Conservation (phyloP, 2,329 filamentous ascomycete species). For the Fusarium sterilihyphosum region DNA sequence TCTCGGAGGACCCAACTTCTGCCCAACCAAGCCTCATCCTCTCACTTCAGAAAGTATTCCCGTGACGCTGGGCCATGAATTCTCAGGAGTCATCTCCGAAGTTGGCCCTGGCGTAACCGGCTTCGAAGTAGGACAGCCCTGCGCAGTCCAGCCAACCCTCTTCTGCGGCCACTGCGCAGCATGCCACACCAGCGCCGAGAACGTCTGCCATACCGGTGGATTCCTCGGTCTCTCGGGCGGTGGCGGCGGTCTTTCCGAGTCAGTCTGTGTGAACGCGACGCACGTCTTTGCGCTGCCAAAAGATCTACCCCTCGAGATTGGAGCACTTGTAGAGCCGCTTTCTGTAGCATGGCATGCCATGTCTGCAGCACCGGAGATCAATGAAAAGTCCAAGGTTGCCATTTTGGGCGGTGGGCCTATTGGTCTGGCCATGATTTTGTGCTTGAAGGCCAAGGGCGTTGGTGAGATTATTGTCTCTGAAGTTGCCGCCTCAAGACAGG, state of each 20-base stretch:
- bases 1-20: constrained; percentile 47
- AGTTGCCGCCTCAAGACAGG: constrained; percentile 52
- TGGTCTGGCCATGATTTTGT: constrained; percentile 58
- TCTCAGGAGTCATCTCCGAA: constrained; percentile 68
- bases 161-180: constrained; percentile 65
- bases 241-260: constrained; percentile 65
- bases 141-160: constrained; percentile 69
- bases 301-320: constrained; percentile 60
- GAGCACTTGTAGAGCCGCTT: constrained; percentile 62
- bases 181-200: constrained; percentile 62
- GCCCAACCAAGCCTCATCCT: constrained; percentile 63
- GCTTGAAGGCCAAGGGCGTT: constrained; percentile 57
- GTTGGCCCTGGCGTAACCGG: constrained; percentile 61
- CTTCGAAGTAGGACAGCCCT: constrained; percentile 64
- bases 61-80: constrained; percentile 72
- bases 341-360: constrained; percentile 59
- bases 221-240: constrained; percentile 52
- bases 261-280: constrained; percentile 60
- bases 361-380: constrained; percentile 54
- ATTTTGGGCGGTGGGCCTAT: constrained; percentile 63
- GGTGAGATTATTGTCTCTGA: constrained; percentile 59
- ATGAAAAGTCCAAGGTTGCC: constrained; percentile 55
- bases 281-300: constrained; percentile 62
- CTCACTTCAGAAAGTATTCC: constrained; percentile 67
- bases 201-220: constrained; percentile 63